Percentiles rank a stretch among this genome's conserved stretches.
Evolutionary conservation across 768 basidiomycete genomes (phyloP).

Genomic region (Collybia mongolica): DNA sequence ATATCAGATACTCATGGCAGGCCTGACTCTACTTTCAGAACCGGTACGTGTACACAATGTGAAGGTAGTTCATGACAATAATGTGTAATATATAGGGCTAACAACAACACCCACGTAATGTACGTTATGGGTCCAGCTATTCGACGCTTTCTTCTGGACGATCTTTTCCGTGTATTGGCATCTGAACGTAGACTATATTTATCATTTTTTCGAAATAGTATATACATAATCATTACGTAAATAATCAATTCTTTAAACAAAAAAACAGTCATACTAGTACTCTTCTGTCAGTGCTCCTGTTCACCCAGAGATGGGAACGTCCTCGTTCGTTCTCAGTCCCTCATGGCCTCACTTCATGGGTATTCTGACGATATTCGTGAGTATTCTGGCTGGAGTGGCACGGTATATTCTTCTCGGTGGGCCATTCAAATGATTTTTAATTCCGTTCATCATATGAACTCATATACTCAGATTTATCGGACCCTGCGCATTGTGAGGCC

Average conservation of each 20-base stretch:
- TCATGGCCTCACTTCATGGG: slow-evolving; percentile 45
- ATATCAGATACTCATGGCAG: neutral
- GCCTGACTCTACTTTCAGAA: slow-evolving; percentile 9
- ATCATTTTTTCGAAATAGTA: too few relatives aligned
- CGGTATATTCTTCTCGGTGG: slow-evolving; percentile 30
- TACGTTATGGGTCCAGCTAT: too few relatives aligned
- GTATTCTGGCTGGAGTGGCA: slow-evolving; percentile 38
- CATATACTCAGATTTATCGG: slow-evolving; percentile 56
- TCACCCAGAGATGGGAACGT: slow-evolving; percentile 4
- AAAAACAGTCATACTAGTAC: too few relatives aligned
- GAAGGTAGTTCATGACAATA: too few relatives aligned
- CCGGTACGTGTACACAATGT: slow-evolving; percentile 9
- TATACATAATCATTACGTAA: too few relatives aligned
- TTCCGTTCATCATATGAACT: neutral
- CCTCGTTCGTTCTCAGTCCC: slow-evolving; percentile 28
- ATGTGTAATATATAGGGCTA: too few relatives aligned
- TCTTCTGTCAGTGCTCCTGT: too few relatives aligned
- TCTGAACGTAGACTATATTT: too few relatives aligned
- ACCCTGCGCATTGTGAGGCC: slow-evolving; percentile 72
- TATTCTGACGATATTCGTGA: slow-evolving; percentile 29
- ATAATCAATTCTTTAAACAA: too few relatives aligned
- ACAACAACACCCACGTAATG: too few relatives aligned
- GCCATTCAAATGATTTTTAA: neutral
- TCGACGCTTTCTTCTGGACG: too few relatives aligned
- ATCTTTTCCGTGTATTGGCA: too few relatives aligned